A percentile compares a stretch with the other conserved stretches of the same genome.
Conservation (phyloP, 768 basidiomycete species). For the Lactifluus echinatus region DNA sequence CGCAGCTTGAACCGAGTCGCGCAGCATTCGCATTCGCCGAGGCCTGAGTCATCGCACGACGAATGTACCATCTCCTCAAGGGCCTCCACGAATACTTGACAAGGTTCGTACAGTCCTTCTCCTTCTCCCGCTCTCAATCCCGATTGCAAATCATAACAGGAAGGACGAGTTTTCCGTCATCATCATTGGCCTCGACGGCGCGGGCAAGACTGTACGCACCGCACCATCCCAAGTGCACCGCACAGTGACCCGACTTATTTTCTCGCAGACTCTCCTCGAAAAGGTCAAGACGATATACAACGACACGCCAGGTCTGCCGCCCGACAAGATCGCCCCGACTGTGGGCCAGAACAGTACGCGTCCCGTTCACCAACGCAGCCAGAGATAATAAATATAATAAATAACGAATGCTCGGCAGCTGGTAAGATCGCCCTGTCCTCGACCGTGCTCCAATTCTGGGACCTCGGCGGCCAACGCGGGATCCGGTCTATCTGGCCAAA, state of each 20-base stretch:
- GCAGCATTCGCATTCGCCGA: constrained; percentile 30
- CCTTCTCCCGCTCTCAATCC: no score
- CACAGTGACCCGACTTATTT: no score
- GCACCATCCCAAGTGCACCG: no score
- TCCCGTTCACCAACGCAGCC: neutral
- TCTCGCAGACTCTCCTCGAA: constrained; percentile 69
- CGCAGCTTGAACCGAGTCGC: neutral
- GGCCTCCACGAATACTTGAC: constrained; percentile 88
- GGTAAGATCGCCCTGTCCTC: constrained; percentile 91
- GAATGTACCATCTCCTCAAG: constrained; percentile 94
- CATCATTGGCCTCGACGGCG: constrained; percentile 88
- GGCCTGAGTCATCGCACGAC: no score
- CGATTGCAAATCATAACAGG: no score
- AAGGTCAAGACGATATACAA: constrained; percentile 92
- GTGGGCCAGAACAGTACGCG: constrained; percentile 93
- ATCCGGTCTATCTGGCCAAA: constrained; percentile 91
- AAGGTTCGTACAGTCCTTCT: constrained; percentile 37
- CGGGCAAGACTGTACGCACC: constrained; percentile 73
- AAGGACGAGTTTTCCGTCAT: constrained; percentile 91
- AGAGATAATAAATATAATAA: no score
- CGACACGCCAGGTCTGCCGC: constrained; percentile 74
- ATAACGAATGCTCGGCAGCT: no score
- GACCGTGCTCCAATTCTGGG: constrained; percentile 93
- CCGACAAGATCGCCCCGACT: constrained; percentile 92
- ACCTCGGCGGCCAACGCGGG: constrained; percentile 89